phyloP scores from a whole-genome alignment of 1,284 basidiomycete genomes.

The Cutaneotrichosporon daszewskae region DNA sequence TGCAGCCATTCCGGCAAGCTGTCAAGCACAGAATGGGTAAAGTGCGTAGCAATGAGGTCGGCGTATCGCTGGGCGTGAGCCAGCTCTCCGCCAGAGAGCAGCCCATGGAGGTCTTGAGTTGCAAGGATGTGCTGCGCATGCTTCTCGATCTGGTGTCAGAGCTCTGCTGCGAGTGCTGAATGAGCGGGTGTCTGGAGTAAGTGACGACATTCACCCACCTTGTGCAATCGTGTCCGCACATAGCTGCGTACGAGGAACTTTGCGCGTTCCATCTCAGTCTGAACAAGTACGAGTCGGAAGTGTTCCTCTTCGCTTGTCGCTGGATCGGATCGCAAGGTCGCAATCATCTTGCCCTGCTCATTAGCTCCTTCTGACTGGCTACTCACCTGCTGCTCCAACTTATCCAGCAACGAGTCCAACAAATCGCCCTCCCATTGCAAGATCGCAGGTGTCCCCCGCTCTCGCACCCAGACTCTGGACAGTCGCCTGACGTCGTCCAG shows the following conservation, averaged over 20 bases:
- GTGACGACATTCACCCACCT: conserved; percentile 53
- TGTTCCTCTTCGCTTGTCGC: conserved; percentile 82
- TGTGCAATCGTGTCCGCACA: conserved; percentile 74
- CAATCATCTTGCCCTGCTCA: conserved; percentile 45
- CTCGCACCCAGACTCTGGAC: conserved; percentile 76
- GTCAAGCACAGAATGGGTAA: conserved; percentile 66
- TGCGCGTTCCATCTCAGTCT: conserved; percentile 85
- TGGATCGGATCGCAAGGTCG: conserved; percentile 63
- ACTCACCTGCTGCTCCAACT: conserved; percentile 77
- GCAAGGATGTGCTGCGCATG: conserved; percentile 69
- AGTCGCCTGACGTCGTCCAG: conserved; percentile 48
- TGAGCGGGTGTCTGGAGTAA: background rate
- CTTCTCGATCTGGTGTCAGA: conserved; percentile 65
- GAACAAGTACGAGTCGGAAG: conserved; percentile 79
- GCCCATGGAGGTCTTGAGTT: conserved; percentile 61
- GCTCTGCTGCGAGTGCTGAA: background rate
- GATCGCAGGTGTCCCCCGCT: conserved; percentile 74
- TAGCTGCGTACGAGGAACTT: conserved; percentile 84
- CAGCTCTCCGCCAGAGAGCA: conserved; percentile 70
- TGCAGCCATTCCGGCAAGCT: conserved; percentile 68
- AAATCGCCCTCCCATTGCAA: conserved; percentile 69
- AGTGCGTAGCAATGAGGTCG: conserved; percentile 65
- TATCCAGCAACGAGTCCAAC: conserved; percentile 66
- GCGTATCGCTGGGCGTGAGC: conserved; percentile 73
- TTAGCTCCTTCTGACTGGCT: background rate